phyloP scores from a whole-genome alignment of 306 rosid species.

The Prunus fruticosa region DNA sequence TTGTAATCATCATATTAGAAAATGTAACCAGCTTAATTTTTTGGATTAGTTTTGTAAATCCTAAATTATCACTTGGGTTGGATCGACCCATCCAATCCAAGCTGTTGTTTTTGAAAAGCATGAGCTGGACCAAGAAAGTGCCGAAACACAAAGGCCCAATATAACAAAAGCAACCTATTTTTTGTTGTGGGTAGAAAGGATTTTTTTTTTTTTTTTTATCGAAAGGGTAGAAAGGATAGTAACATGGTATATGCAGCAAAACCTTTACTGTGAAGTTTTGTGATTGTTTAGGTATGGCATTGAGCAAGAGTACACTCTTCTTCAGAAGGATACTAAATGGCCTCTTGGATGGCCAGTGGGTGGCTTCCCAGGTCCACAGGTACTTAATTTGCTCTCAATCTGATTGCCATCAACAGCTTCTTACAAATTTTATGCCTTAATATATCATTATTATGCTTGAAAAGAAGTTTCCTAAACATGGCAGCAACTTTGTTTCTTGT shows the following conservation, averaged over 20 bases:
- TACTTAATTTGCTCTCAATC: background rate
- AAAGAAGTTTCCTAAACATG: background rate
- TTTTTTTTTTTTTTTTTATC: no score
- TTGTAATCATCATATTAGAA: background rate
- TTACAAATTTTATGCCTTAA: background rate
- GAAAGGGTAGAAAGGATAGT: no score
- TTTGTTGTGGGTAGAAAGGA: background rate
- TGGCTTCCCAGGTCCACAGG: slow-evolving; percentile 60
- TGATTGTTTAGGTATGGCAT: slow-evolving; percentile 42
- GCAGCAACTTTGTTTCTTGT: background rate
- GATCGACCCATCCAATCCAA: background rate
- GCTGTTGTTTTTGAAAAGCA: background rate
- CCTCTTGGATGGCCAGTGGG: slow-evolving; percentile 57
- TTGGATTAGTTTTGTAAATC: background rate
- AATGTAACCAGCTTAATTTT: background rate
- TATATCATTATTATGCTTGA: background rate
- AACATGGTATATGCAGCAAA: no score
- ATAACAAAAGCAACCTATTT: background rate
- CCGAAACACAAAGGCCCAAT: background rate
- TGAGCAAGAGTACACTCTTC: slow-evolving; percentile 61
- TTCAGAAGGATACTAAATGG: slow-evolving; percentile 42
- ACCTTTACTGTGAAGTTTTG: background rate
- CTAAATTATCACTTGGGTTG: background rate
- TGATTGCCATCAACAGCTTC: background rate
- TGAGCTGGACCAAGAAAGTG: background rate